Conservation (phyloP, 2,329 filamentous ascomycete genomes). For the Fusarium mundagurra region DNA sequence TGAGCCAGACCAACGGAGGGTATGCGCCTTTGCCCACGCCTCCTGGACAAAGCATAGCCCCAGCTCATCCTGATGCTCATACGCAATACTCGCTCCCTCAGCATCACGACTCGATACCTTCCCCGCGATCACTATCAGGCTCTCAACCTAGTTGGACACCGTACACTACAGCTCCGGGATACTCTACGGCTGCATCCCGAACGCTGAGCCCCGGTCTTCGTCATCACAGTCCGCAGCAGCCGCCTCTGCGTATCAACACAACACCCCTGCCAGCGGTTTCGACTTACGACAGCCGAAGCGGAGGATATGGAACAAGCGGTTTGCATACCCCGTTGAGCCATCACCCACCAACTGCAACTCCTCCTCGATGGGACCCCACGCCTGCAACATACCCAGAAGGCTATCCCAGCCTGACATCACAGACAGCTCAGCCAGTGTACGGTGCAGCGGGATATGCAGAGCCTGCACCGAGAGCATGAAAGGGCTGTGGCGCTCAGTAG, state of each 20-base stretch:
- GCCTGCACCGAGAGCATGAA: conserved; percentile 54
- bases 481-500: conserved; percentile 19
- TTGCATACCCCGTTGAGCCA: conserved; percentile 54
- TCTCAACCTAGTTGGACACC: conserved; percentile 59
- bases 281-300: conserved; percentile 52
- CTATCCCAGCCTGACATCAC: conserved; percentile 52
- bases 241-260: conserved; percentile 51
- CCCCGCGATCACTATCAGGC: conserved; percentile 62
- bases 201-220: conserved; percentile 54
- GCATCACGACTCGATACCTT: conserved; percentile 62
- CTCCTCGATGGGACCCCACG: conserved; percentile 54
- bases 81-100: conserved; percentile 53
- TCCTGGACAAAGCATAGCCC: conserved; percentile 48
- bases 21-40: conserved; percentile 61
- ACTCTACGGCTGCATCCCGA: conserved; percentile 50
- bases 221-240: conserved; percentile 49
- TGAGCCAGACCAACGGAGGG: conserved; percentile 52
- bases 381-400: conserved; percentile 51
- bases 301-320: conserved; percentile 53
- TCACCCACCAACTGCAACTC: conserved; percentile 50
- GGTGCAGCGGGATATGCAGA: conserved; percentile 54
- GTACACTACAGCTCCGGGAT: conserved; percentile 52
- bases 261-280: conserved; percentile 49
- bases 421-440: conserved; percentile 52
- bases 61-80: conserved; percentile 48